phyloP scores from a whole-genome alignment of 2,329 filamentous ascomycete genomes.

The Phyllosticta capitalensis region DNA sequence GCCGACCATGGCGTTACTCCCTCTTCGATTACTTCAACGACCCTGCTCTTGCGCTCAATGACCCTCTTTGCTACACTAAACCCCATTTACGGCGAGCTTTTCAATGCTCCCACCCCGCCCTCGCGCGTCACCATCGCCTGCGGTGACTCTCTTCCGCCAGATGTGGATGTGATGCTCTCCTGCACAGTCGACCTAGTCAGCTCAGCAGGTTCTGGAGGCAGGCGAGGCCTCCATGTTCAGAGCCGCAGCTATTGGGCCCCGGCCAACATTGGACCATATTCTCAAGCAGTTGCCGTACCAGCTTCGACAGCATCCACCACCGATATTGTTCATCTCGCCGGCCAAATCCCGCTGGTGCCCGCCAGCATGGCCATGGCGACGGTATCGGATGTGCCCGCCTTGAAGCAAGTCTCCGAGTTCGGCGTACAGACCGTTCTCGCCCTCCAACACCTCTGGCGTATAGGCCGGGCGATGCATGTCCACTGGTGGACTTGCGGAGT shows the following conservation, averaged over 20 bases:
- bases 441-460: conserved; percentile 82
- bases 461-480: conserved; percentile 63
- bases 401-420: conserved; percentile 30
- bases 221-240: conserved; percentile 71
- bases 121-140: conserved; percentile 76
- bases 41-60: conserved; percentile 70
- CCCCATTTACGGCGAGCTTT: conserved; percentile 62
- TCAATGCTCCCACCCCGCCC: conserved; percentile 67
- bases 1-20: conserved; percentile 18
- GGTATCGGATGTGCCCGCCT: conserved; percentile 12
- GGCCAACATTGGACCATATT: conserved; percentile 95
- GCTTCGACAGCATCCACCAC: conserved; percentile 18
- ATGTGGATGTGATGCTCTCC: conserved; percentile 51
- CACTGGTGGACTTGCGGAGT: conserved; percentile 67
- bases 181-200: conserved; percentile 27
- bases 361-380: conserved; percentile 57
- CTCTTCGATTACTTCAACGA: conserved; percentile 33
- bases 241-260: conserved; percentile 94
- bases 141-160: conserved; percentile 54
- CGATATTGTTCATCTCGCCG: conserved; percentile 59
- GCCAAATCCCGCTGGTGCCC: conserved; percentile 83
- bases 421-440: conserved; percentile 57
- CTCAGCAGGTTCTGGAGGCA: conserved; percentile 7
- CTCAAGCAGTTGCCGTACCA: conserved; percentile 64
- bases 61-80: conserved; percentile 69